Conservation (phyloP, 2,329 filamentous ascomycete genomes). For the Cryphonectria parasitica region DNA sequence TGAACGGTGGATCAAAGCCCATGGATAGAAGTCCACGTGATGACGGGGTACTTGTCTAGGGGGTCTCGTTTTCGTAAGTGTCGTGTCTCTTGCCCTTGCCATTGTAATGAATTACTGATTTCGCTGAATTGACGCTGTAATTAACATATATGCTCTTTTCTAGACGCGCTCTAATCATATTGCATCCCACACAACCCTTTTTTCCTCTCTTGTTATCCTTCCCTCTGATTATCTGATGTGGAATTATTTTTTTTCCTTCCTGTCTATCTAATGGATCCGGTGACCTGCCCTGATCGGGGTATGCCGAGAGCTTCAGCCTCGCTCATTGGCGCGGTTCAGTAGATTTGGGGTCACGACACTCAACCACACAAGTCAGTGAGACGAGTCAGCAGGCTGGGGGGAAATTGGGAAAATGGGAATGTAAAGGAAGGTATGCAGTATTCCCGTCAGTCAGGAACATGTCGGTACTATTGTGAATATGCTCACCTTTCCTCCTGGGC, state of each 20-base stretch:
- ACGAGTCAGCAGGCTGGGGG: neutral
- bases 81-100: neutral
- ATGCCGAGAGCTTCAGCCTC: neutral
- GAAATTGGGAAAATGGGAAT: neutral
- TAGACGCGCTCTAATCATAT: neutral
- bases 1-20: neutral
- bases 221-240: neutral
- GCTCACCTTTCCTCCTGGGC: neutral
- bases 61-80: neutral
- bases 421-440: neutral
- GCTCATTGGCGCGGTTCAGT: neutral
- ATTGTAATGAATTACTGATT: neutral
- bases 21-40: neutral
- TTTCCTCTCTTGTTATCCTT: neutral
- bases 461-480: neutral
- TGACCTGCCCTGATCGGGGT: neutral
- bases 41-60: neutral
- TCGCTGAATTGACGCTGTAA: neutral
- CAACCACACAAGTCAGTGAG: neutral
- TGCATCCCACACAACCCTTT: neutral
- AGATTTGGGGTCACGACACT: neutral
- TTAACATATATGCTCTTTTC: neutral
- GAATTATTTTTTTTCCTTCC: neutral
- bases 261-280: neutral
- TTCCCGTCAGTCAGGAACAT: neutral